A percentile compares a stretch with the other conserved stretches of the same genome.
Evolutionary conservation across 1,284 basidiomycete species (phyloP).

Genomic region (Sporisorium iseilematis-ciliati): DNA sequence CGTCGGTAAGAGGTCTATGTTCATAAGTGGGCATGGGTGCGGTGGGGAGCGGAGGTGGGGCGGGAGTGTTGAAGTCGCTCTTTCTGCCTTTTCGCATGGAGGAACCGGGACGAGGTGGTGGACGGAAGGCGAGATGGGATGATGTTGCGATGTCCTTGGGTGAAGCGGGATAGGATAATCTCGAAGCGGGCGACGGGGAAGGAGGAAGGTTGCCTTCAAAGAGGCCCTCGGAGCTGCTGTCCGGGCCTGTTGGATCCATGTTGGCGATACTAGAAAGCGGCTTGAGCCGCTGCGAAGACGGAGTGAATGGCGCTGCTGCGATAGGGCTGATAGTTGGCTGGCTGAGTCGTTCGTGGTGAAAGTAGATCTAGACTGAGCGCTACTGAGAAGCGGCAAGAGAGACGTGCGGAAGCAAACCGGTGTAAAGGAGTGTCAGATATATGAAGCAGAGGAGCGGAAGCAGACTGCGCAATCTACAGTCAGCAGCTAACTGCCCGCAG

Average conservation of each 20-base stretch:
- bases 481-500: neutral
- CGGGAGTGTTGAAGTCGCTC: conserved; percentile 54
- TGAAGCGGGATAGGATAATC: conserved; percentile 33
- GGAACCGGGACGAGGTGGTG: conserved; percentile 52
- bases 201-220: conserved; percentile 49
- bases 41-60: conserved; percentile 43
- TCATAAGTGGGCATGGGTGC: conserved; percentile 33
- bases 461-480: neutral
- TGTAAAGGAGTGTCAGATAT: no score
- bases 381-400: neutral
- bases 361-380: neutral
- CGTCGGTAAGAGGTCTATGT: conserved; percentile 25
- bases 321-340: neutral
- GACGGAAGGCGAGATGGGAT: conserved; percentile 48
- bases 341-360: neutral
- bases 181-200: conserved; percentile 46
- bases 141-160: conserved; percentile 44
- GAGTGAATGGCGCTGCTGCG: neutral
- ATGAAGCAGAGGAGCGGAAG: neutral
- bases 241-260: conserved; percentile 42
- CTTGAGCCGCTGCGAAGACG: conserved; percentile 19
- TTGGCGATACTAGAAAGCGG: conserved; percentile 5
- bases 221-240: conserved; percentile 51
- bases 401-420: no score
- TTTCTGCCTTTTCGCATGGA: conserved; percentile 52